These are phyloP conservation scores for Mycosphaerella arachidis DNA, from an alignment of 2,329 filamentous ascomycete genomes.

Conservation along the genomic window DNA sequence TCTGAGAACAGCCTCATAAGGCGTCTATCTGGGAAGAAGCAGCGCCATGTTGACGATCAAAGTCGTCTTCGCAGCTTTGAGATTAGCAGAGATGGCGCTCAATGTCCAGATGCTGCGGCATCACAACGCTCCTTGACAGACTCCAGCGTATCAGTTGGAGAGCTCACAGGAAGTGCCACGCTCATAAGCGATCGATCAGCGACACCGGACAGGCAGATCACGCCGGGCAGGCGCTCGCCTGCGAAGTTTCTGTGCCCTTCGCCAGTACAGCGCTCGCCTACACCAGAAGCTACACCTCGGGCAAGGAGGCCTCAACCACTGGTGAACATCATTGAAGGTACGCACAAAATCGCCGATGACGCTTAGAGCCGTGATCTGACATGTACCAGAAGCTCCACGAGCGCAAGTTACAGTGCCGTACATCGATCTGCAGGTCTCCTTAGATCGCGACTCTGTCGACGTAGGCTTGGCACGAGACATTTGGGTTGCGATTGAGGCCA, in stretches of 20 bases:
- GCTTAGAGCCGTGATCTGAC: background rate
- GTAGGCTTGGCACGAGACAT: constrained; percentile 20
- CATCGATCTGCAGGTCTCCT: constrained; percentile 23
- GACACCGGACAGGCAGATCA: background rate
- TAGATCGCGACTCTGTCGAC: constrained; percentile 25
- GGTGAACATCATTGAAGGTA: background rate
- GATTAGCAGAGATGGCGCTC: constrained; percentile 24
- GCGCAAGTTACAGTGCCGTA: constrained; percentile 18
- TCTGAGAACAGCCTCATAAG: constrained; percentile 29
- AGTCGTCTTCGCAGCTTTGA: constrained; percentile 28
- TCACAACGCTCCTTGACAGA: constrained; percentile 25
- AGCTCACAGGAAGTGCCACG: constrained; percentile 14
- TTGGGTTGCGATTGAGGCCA: constrained; percentile 31
- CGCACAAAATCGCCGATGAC: background rate
- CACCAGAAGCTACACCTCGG: constrained; percentile 20
- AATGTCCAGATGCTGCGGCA: constrained; percentile 16
- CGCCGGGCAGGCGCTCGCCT: constrained; percentile 5
- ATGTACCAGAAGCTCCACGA: background rate
- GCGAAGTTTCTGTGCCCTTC: constrained; percentile 12
- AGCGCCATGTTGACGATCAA: constrained; percentile 21
- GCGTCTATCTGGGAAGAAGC: constrained; percentile 27
- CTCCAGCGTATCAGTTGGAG: constrained; percentile 26
- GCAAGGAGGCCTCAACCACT: background rate
- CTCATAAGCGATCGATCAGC: constrained; percentile 7
- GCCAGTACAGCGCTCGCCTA: constrained; percentile 9